These are phyloP conservation scores for Cystobasidium slooffiae DNA, from an alignment of 1,284 basidiomycete genomes.

Conservation along the genomic window DNA sequence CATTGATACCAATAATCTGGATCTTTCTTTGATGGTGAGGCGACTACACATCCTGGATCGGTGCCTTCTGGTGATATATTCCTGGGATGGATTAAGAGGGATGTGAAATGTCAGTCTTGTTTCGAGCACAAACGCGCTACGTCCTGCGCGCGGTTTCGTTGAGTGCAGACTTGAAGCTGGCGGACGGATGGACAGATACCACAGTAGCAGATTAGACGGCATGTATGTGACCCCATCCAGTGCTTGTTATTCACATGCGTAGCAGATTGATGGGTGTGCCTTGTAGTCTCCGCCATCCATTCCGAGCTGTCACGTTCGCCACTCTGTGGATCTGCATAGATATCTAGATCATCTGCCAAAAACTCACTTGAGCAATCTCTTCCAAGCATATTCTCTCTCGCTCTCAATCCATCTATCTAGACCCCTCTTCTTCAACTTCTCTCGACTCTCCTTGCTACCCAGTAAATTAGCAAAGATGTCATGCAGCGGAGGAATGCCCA, in stretches of 20 bases:
- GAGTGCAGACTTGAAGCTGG: too few species aligned
- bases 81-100: not conserved
- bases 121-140: not conserved
- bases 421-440: not conserved
- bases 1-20: slow-evolving; percentile 62
- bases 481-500: slow-evolving; percentile 24
- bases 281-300: not conserved
- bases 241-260: not conserved
- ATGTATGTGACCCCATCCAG: not conserved
- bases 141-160: slow-evolving; percentile 8
- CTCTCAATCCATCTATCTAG: slow-evolving; percentile 36
- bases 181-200: too few species aligned
- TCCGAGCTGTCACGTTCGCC: not conserved
- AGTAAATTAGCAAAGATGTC: slow-evolving; percentile 20
- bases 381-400: slow-evolving; percentile 40
- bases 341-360: too few species aligned
- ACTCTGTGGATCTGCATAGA: not conserved
- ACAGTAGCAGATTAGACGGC: too few species aligned
- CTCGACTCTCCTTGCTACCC: slow-evolving; percentile 8
- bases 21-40: slow-evolving; percentile 56
- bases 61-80: slow-evolving; percentile 50
- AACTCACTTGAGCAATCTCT: slow-evolving; percentile 33
- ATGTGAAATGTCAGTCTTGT: not conserved
- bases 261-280: too few species aligned
- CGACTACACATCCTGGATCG: slow-evolving; percentile 56